phyloP scores from a whole-genome alignment of 2,329 filamentous ascomycete genomes.

The Diaporthe amygdali region DNA sequence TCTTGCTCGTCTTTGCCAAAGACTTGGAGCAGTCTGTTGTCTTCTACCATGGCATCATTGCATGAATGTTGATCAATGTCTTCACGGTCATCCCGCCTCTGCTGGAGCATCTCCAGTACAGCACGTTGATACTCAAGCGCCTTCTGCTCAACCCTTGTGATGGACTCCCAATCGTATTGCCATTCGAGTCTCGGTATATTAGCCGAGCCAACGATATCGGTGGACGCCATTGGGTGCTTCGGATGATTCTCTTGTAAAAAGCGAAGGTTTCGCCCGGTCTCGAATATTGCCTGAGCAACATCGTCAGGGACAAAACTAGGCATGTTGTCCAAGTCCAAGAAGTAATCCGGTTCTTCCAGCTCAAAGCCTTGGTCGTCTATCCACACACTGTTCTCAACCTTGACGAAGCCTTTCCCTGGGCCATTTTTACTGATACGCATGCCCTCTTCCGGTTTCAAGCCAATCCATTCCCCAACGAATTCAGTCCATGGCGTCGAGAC shows the following conservation, averaged over 20 bases:
- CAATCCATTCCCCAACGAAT: slow-evolving; percentile 74
- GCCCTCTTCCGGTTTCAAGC: slow-evolving; percentile 64
- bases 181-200: slow-evolving; percentile 66
- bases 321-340: slow-evolving; percentile 68
- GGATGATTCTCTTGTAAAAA: slow-evolving; percentile 75
- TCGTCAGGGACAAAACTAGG: slow-evolving; percentile 75
- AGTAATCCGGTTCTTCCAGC: slow-evolving; percentile 62
- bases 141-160: slow-evolving; percentile 66
- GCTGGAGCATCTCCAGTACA: slow-evolving; percentile 39
- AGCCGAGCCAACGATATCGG: slow-evolving; percentile 48
- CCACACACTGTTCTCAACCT: slow-evolving; percentile 58
- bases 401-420: slow-evolving; percentile 63
- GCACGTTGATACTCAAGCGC: slow-evolving; percentile 58
- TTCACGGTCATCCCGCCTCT: slow-evolving; percentile 7
- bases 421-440: slow-evolving; percentile 57
- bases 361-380: slow-evolving; percentile 65
- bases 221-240: slow-evolving; percentile 66
- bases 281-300: slow-evolving; percentile 74
- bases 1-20: slow-evolving; percentile 26
- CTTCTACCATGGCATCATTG: neutral
- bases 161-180: slow-evolving; percentile 74
- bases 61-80: neutral
- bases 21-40: neutral
- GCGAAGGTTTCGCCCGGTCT: slow-evolving; percentile 77
- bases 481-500: slow-evolving; percentile 40